Percentiles rank a stretch among this genome's conserved stretches.
These are phyloP conservation scores for Globisporangium middletonii DNA, from an alignment of 352 stramenopile species.

Conservation along the genomic window DNA sequence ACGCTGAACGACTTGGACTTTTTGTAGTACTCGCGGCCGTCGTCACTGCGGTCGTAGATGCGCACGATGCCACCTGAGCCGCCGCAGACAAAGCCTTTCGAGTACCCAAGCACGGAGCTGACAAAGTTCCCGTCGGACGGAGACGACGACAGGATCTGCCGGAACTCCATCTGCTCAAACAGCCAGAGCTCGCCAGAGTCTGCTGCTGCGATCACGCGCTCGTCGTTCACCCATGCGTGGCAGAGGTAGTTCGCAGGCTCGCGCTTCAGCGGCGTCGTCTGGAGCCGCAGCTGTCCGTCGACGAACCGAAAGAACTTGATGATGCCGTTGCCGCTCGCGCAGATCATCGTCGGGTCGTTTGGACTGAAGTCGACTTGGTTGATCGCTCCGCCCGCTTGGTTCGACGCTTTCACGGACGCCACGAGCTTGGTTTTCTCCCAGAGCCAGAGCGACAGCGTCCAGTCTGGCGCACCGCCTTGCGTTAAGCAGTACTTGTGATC, in stretches of 20 bases:
- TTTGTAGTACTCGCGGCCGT: slow-evolving; percentile 87
- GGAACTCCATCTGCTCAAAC: slow-evolving; percentile 92
- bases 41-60: slow-evolving; percentile 84
- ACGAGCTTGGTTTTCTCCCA: slow-evolving; percentile 92
- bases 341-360: slow-evolving; percentile 76
- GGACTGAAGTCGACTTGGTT: slow-evolving; percentile 90
- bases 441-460: slow-evolving; percentile 86
- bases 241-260: slow-evolving; percentile 85
- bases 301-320: slow-evolving; percentile 88
- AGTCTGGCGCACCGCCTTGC: slow-evolving; percentile 87
- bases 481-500: slow-evolving; percentile 90
- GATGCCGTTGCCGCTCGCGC: slow-evolving; percentile 83
- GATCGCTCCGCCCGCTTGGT: slow-evolving; percentile 58
- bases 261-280: slow-evolving; percentile 61
- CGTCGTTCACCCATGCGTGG: slow-evolving; percentile 90
- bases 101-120: slow-evolving; percentile 82
- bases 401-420: slow-evolving; percentile 63
- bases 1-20: slow-evolving; percentile 87
- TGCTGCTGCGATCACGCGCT: slow-evolving; percentile 86
- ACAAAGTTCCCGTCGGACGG: slow-evolving; percentile 77
- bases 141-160: slow-evolving; percentile 65
- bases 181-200: slow-evolving; percentile 89
- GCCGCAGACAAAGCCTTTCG: slow-evolving; percentile 86
- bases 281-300: slow-evolving; percentile 77
- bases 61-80: slow-evolving; percentile 68